These are phyloP conservation scores for Sporothrix humicola DNA, from an alignment of 2,329 filamentous ascomycete species.

Conservation along the genomic window DNA sequence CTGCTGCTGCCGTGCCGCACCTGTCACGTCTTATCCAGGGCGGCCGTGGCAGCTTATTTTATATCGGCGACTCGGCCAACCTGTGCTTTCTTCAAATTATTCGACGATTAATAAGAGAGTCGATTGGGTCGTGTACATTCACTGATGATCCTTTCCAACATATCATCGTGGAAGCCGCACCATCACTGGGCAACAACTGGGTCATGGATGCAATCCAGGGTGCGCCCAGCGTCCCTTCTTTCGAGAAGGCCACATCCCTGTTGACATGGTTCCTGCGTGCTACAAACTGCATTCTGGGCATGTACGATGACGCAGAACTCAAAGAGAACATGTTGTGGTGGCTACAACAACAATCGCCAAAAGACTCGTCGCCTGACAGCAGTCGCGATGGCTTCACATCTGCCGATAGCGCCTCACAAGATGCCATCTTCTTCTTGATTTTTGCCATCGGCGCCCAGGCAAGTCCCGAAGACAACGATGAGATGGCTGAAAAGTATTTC, in stretches of 20 bases:
- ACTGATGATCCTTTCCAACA: conserved; percentile 46
- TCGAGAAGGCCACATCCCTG: conserved; percentile 41
- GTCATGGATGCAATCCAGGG: conserved; percentile 36
- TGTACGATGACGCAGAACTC: conserved; percentile 45
- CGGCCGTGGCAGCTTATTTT: conserved; percentile 46
- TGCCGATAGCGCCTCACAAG: conserved; percentile 27
- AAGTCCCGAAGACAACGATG: conserved; percentile 34
- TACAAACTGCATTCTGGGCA: conserved; percentile 42
- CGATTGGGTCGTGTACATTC: conserved; percentile 44
- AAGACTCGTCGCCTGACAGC: conserved; percentile 28
- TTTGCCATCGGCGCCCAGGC: conserved; percentile 40
- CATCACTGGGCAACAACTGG: conserved; percentile 43
- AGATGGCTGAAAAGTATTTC: conserved; percentile 37
- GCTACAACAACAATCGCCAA: conserved; percentile 38
- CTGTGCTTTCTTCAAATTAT: conserved; percentile 47
- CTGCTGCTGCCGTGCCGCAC: conserved; percentile 37
- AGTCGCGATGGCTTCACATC: conserved; percentile 40
- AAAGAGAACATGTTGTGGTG: conserved; percentile 41
- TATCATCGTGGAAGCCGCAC: conserved; percentile 45
- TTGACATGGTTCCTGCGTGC: conserved; percentile 44
- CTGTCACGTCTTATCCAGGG: conserved; percentile 45
- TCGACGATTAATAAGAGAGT: conserved; percentile 43
- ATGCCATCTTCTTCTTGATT: conserved; percentile 37
- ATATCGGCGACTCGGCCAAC: conserved; percentile 48
- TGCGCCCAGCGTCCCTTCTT: conserved; percentile 38